These are phyloP conservation scores for Populus hybrid DNA, from an alignment of 441 rosid genomes.

Conservation along the genomic window DNA sequence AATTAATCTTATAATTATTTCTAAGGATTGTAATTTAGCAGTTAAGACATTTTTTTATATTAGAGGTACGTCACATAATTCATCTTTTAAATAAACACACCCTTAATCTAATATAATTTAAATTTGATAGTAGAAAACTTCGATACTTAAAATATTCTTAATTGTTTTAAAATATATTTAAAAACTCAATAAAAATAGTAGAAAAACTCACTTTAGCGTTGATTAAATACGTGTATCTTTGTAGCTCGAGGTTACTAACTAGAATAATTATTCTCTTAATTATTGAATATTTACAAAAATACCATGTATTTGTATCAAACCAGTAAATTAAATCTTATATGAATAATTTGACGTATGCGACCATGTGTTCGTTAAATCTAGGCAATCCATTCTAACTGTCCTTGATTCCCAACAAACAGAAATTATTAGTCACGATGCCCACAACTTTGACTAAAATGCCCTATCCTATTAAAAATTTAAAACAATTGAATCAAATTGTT, in stretches of 20 bases:
- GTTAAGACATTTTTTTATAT: too few species aligned
- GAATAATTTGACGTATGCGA: neutral
- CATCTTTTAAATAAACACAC: too few species aligned
- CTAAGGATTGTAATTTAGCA: rapidly evolving
- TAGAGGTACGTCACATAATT: too few species aligned
- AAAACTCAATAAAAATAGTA: too few species aligned
- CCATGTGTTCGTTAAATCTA: neutral
- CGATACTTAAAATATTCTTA: neutral
- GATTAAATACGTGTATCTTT: too few species aligned
- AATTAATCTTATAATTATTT: too few species aligned
- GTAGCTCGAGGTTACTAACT: neutral
- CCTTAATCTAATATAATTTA: too few species aligned
- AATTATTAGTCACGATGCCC: neutral
- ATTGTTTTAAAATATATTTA: too few species aligned
- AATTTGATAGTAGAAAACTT: too few species aligned
- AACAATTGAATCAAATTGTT: too few species aligned
- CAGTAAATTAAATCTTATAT: neutral
- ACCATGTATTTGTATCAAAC: neutral
- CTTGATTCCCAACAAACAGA: neutral
- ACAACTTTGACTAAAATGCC: neutral
- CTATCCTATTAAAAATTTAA: neutral
- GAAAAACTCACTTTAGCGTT: neutral
- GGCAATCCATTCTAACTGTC: neutral
- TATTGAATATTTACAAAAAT: neutral
- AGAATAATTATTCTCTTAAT: too few species aligned